Base-by-base conservation (phyloP, 306 rosid species). In the Alnus glutinosa region DNA sequence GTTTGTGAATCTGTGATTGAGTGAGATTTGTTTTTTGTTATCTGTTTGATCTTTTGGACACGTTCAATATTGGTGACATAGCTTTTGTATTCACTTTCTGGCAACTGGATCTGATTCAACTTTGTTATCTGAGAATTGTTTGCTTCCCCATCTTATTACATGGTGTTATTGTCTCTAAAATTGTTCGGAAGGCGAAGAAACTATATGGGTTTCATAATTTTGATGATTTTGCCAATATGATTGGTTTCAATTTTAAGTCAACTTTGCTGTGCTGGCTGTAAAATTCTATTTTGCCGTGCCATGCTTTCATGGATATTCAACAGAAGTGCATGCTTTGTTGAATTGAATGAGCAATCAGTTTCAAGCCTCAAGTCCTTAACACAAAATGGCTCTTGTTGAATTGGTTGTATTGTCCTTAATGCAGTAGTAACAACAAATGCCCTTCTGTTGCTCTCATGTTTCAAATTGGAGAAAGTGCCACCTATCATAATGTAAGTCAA, bases 361-460 rank as follows among this genome's bases (percentile, higher is more conserved):
- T 80, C 67, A 81, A 47, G 7, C 70, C 46, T 61, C 55, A 34
- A 23, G 14, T 54, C 54, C 55, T 68, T 71, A 39, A 37, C 51
- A 55, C 74, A 75, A 67, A 9, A 73, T 64, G 76, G 16, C 75
- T 54, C 83, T 75, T 64, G 50, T 79, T 80, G 69, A 77, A 23
- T 74, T 79, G 75, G 74, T 76, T 52, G 23, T 75, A 12, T 76
- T 57, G 85, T 66, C 23, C 74, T 72, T 74, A 63, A 77, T 80
- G 87, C 91, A 94, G 98, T 14, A 86, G 87, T 15, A 85, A 78
- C 89, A 79, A 79, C 10, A 89, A 90, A 74, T 94, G 98, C 55
- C 98, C 98, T 5, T 94, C 98, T 74, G 90, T 92, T 81, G 92
- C 98, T 75, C 92, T 94, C 85, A 92, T 94, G 97, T 94, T 92